Evolutionary conservation across 495 filamentous ascomycete genomes (phyloP).

Genomic region (Penicillium macrosclerotiorum): DNA sequence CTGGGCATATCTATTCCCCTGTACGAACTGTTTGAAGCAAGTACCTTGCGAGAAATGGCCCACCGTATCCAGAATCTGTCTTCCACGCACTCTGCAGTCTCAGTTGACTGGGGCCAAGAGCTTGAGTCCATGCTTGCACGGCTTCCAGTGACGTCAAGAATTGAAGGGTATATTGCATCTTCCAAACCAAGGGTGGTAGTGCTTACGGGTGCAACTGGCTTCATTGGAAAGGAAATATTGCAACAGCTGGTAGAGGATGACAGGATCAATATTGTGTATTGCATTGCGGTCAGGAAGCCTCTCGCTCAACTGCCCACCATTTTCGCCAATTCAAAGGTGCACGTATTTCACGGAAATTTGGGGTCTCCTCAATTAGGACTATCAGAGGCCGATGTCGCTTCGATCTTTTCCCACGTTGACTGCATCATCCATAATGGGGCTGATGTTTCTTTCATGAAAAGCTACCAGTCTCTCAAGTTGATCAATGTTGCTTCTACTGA

Average conservation of each 20-base stretch:
- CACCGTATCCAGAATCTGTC: conserved; percentile 4
- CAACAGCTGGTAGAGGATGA: conserved; percentile 19
- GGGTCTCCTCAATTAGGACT: conserved; percentile 35
- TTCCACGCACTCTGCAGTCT: background rate
- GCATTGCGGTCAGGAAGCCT: conserved; percentile 28
- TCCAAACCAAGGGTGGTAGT: conserved; percentile 14
- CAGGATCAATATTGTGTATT: conserved; percentile 24
- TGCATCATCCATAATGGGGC: conserved; percentile 54
- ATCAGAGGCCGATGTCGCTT: conserved; percentile 11
- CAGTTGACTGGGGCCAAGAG: conserved; percentile 27
- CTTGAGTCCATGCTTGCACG: background rate
- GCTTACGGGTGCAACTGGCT: conserved; percentile 37
- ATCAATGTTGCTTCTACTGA: conserved; percentile 46
- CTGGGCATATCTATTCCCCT: conserved; percentile 25
- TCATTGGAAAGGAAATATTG: conserved; percentile 32
- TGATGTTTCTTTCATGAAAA: conserved; percentile 47
- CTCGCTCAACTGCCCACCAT: conserved; percentile 2
- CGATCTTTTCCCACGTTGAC: conserved; percentile 34
- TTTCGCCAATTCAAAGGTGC: conserved; percentile 29
- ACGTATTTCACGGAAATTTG: conserved; percentile 38
- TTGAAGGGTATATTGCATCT: background rate
- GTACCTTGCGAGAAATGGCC: conserved; percentile 36
- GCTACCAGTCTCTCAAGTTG: conserved; percentile 38
- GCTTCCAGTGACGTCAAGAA: background rate
- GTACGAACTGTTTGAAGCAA: conserved; percentile 32